phyloP scores from a whole-genome alignment of 371 early-diverging fungal genomes.

The Mortierella sp. region DNA sequence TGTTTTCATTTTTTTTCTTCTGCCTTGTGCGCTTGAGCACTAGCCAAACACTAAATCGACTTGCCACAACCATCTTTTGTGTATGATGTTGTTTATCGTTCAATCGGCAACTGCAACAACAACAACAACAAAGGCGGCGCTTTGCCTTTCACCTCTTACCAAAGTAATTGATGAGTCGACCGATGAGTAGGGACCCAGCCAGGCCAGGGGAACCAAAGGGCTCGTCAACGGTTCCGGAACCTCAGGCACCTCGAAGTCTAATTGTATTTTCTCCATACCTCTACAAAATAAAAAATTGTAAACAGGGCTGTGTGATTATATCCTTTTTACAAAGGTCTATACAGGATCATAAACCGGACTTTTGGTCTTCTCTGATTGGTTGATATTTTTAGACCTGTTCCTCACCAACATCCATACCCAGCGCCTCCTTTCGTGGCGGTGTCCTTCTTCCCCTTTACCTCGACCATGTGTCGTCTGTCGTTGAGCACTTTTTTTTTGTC shows the following conservation, averaged over 20 bases:
- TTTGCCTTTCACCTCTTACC: not conserved
- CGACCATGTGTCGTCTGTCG: not conserved
- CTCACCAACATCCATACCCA: not conserved
- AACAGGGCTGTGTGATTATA: not conserved
- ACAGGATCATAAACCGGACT: not conserved
- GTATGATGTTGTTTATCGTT: not conserved
- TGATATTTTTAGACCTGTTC: not conserved
- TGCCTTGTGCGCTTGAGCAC: not conserved
- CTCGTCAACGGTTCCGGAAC: not conserved
- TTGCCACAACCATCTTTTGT: not conserved
- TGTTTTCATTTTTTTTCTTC: not conserved
- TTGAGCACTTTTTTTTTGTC: conserved; percentile 9
- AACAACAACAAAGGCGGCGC: not conserved
- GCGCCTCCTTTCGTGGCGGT: not conserved
- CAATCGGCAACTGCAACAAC: not conserved
- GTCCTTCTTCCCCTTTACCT: not conserved
- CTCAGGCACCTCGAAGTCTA: not conserved
- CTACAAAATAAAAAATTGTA: not conserved
- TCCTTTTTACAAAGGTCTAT: not conserved
- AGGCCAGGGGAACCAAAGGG: not conserved
- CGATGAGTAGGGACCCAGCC: not conserved
- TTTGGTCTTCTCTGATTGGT: not conserved
- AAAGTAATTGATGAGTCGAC: not conserved
- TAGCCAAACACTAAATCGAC: not conserved
- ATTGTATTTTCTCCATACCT: not conserved